phyloP scores from a whole-genome alignment of 78 protist species.

The Dictyostelium intermedium region DNA sequence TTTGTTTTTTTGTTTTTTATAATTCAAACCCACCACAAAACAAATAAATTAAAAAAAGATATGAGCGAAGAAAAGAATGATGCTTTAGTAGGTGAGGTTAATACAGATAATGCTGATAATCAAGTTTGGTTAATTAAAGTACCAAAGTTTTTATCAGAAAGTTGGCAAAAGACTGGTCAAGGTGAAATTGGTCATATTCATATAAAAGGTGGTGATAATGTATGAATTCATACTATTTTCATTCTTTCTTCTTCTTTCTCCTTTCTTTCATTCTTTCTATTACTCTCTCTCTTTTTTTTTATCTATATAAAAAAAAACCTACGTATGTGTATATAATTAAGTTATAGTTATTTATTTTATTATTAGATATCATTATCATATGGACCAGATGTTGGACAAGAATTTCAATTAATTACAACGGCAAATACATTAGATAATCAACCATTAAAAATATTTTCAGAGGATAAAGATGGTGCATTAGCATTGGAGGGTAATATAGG shows the following conservation, averaged over 20 bases:
- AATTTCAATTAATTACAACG: conserved; percentile 57
- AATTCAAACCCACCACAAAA: not conserved
- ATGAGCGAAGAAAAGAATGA: conserved; percentile 55
- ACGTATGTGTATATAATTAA: too few relatives aligned
- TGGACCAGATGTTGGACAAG: not conserved
- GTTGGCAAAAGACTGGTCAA: conserved; percentile 19
- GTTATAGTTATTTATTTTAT: not conserved
- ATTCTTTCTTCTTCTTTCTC: too few relatives aligned
- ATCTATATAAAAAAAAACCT: not conserved
- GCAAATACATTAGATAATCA: conserved; percentile 17
- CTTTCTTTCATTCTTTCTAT: not conserved
- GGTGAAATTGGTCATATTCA: conserved; percentile 40
- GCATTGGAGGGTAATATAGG: conserved; percentile 69
- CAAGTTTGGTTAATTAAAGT: conserved; percentile 71
- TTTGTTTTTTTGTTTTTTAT: too few relatives aligned
- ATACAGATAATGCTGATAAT: conserved; percentile 52
- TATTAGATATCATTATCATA: conserved; percentile 34
- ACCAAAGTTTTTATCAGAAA: conserved; percentile 55
- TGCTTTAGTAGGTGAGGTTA: conserved; percentile 56
- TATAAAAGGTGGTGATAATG: conserved; percentile 49
- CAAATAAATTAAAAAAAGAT: not conserved
- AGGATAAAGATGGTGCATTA: conserved; percentile 53
- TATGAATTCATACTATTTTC: not conserved
- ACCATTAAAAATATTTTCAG: conserved; percentile 68
- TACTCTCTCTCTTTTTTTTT: not conserved